Percentiles rank a stretch among this genome's conserved stretches.
Conservation (phyloP, 1,284 basidiomycete species). For the Austropuccinia psidii region DNA sequence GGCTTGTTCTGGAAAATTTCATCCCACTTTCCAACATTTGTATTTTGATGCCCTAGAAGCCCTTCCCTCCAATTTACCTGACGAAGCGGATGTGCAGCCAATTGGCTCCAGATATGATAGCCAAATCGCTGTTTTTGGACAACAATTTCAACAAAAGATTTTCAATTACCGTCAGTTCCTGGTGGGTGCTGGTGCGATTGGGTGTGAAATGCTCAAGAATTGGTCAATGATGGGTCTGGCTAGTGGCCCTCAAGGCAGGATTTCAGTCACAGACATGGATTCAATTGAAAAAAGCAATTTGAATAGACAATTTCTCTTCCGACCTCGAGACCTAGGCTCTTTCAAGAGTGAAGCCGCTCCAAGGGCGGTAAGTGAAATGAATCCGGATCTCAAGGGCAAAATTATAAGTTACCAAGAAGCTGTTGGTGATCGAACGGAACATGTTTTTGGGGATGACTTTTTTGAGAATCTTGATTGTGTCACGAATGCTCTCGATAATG, state of each 20-base stretch:
- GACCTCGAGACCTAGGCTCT: constrained; percentile 90
- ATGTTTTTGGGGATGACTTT: constrained; percentile 81
- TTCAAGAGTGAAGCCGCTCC: constrained; percentile 97
- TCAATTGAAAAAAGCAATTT: constrained; percentile 99
- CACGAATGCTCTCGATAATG: constrained; percentile 99
- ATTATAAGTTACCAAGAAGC: constrained; percentile 86
- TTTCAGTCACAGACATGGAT: constrained; percentile 95
- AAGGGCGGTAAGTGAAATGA: constrained; percentile 90
- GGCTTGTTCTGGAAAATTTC: constrained; percentile 96
- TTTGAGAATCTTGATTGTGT: constrained; percentile 84
- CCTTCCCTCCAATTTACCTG: constrained; percentile 57
- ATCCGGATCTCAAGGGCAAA: constrained; percentile 80
- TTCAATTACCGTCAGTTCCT: constrained; percentile 88
- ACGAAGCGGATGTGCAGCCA: constrained; percentile 79
- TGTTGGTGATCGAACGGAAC: constrained; percentile 82
- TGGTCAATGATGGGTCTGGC: constrained; percentile 99
- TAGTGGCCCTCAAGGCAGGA: constrained; percentile 67
- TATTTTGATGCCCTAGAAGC: constrained; percentile 99
- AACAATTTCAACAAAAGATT: constrained; percentile 85
- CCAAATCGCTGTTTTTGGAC: constrained; percentile 94
- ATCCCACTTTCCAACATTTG: constrained; percentile 87
- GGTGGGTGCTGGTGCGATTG: constrained; percentile 95
- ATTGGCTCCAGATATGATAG: constrained; percentile 73
- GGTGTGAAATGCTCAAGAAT: constrained; percentile 99
- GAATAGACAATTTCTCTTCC: constrained; percentile 97